Conservation (phyloP, 257 asterid species). For the Gentiana dahurica region DNA sequence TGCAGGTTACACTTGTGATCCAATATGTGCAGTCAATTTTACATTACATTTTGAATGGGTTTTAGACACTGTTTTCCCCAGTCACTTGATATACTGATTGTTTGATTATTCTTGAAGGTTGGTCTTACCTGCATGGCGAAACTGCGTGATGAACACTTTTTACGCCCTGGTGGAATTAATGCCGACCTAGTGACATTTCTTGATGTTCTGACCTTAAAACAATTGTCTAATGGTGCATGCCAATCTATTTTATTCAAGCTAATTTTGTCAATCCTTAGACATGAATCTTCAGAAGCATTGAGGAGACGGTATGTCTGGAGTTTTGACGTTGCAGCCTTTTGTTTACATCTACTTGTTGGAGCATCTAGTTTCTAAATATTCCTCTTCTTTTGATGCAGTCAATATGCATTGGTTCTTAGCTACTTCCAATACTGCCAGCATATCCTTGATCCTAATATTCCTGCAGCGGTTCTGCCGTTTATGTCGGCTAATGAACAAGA, state of each 20-base stretch:
- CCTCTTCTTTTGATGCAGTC: slow-evolving; percentile 46
- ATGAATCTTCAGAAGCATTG: slow-evolving; percentile 85
- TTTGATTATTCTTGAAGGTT: slow-evolving; percentile 43
- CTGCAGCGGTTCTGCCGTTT: slow-evolving; percentile 58
- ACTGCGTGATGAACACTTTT: slow-evolving; percentile 79
- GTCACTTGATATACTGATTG: slow-evolving; percentile 4
- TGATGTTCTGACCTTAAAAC: slow-evolving; percentile 70
- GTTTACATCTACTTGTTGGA: slow-evolving; percentile 8
- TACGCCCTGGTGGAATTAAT: slow-evolving; percentile 54
- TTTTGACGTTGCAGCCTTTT: slow-evolving; percentile 3
- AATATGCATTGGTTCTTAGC: slow-evolving; percentile 90
- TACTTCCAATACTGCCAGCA: slow-evolving; percentile 93
- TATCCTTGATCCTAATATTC: slow-evolving; percentile 82
- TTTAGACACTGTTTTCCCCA: background rate
- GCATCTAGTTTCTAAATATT: slow-evolving; percentile 14
- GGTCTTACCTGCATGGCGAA: slow-evolving; percentile 97
- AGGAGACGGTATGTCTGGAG: slow-evolving; percentile 65
- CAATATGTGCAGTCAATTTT: background rate
- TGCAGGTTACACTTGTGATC: slow-evolving; percentile 48
- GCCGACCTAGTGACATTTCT: slow-evolving; percentile 67
- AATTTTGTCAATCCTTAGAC: slow-evolving; percentile 72
- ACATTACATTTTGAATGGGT: background rate
- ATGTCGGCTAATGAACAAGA: slow-evolving; percentile 69
- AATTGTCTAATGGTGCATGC: slow-evolving; percentile 75
- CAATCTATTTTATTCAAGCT: slow-evolving; percentile 88